phyloP scores from a whole-genome alignment of 31 red algal species.

The Bonnemaisonia californica region DNA sequence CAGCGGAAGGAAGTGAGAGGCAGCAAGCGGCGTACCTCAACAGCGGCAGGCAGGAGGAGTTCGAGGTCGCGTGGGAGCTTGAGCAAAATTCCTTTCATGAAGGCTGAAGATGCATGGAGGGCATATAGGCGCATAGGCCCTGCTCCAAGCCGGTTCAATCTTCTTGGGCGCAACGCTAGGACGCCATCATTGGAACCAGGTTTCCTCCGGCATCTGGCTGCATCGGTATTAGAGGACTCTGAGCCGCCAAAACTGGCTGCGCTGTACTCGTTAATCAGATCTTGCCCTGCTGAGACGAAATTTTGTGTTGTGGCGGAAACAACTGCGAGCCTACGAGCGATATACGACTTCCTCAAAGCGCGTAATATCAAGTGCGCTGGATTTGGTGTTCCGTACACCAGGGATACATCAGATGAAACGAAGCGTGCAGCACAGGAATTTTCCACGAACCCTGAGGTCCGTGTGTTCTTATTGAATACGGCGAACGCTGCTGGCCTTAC shows the following conservation, averaged over 20 bases:
- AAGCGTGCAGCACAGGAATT: constrained; percentile 49
- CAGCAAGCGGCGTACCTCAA: background rate
- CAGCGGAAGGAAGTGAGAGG: background rate
- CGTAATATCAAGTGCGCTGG: constrained; percentile 43
- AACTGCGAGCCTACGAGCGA: constrained; percentile 33
- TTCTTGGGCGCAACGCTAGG: constrained; percentile 21
- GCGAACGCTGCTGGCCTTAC: constrained; percentile 63
- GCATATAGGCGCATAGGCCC: constrained; percentile 34
- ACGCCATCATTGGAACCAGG: constrained; percentile 54
- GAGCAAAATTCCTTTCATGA: constrained; percentile 6
- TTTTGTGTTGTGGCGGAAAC: constrained; percentile 76
- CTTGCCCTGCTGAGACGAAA: constrained; percentile 21
- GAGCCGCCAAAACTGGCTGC: constrained; percentile 52
- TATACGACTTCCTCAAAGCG: constrained; percentile 38
- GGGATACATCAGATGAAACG: constrained; percentile 8
- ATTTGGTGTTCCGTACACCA: constrained; percentile 10
- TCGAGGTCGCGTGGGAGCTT: background rate
- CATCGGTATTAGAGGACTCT: background rate
- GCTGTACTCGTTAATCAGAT: constrained; percentile 41
- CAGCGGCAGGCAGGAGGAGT: background rate
- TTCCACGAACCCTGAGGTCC: constrained; percentile 39
- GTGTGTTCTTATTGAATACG: constrained; percentile 63
- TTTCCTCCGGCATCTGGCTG: constrained; percentile 46
- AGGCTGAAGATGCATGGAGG: constrained; percentile 42
- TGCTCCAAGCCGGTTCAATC: constrained; percentile 26